Base-by-base conservation (phyloP, 2,329 filamentous ascomycete species). In the Chaetomium sp. region DNA sequence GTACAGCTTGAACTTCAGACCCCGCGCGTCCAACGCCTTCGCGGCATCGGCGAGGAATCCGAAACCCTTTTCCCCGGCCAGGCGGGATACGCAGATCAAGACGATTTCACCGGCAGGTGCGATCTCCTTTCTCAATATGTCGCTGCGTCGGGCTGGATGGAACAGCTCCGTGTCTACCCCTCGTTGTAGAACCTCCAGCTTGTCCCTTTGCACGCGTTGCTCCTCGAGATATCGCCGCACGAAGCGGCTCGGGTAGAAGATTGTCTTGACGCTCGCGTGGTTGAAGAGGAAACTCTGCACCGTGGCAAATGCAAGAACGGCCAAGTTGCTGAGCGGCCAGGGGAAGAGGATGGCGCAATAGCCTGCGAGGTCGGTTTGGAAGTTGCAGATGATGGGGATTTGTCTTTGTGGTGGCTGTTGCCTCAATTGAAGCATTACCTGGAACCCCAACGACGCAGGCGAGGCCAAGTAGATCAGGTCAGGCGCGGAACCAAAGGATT, bases 291-390 rank as follows among this genome's bases (percentile, higher is more conserved):
- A 62, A 2, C 53, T 51, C 19, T 62, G 60, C n/a, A 62, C 60
- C 4, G 4, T 3, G 29, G 60, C 60, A 19, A 62, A 50, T 4
- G 60, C 60, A 13, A 23, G 16, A 9, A 62, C 60, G 4, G 60
- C 60, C 6, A 62, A 13, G n/a, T 9, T 57, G 60, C 31, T 62
- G 42, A 62, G 42, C 8, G 60, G 60, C 27, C 21, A n/a, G 2
- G 60, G 60, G 53, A 62, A 62, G 42, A 62, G 60, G 42, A 62
- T 57, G 25, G 60, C 53, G 38, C 60, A 62, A 31, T 62, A 62
- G 5, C 53, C 60, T 2, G 60, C 60, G 10, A 62, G 60, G 42
- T 62, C 60, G 42, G 60, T 62, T 27, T 62, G 60, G 31, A 62
- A 62, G 38, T 62, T 62, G 60, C 42, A 50, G 29, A 56, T 23